A percentile compares a stretch with the other conserved stretches of the same genome.
Conservation (phyloP, 169 alveolate species). For the Cyclospora cayetanensis region DNA sequence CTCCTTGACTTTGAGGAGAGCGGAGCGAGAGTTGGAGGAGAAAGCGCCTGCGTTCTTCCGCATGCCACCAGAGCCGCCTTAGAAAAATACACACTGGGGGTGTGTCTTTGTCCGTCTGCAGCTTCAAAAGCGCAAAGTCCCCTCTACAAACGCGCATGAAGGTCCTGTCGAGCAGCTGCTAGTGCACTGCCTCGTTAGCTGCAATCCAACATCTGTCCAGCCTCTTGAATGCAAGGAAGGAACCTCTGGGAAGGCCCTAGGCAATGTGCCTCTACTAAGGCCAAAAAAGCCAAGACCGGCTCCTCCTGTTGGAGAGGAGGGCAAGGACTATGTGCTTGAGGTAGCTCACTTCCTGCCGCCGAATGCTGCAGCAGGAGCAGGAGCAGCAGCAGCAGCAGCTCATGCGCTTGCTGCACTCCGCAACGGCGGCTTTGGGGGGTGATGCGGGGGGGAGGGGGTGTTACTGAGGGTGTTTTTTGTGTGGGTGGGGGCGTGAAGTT, state of each 20-base stretch:
- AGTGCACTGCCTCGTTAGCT: slow-evolving; percentile 50
- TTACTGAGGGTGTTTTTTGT: too few relatives aligned
- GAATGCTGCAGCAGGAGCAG: neutral
- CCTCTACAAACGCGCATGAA: slow-evolving; percentile 41
- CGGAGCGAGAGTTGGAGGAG: neutral
- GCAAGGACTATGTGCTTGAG: slow-evolving; percentile 41
- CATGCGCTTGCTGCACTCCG: too few relatives aligned
- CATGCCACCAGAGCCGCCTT: too few relatives aligned
- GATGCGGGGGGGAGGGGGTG: too few relatives aligned
- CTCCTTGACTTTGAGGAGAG: neutral
- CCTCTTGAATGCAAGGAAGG: neutral
- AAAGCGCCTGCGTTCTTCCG: neutral
- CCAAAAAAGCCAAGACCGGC: neutral
- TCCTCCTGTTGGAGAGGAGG: slow-evolving; percentile 19
- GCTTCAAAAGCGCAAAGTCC: slow-evolving; percentile 7
- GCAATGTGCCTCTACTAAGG: neutral
- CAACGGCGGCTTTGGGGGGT: too few relatives aligned
- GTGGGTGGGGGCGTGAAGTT: too few relatives aligned
- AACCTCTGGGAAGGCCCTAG: neutral
- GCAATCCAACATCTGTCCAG: slow-evolving; percentile 1
- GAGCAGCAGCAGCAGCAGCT: slow-evolving; percentile 7
- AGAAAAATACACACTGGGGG: too few relatives aligned
- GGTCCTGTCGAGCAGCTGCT: slow-evolving; percentile 46
- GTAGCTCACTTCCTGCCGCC: neutral
- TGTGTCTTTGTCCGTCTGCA: neutral